Conservation (phyloP, 192 early-diverging fungal genomes). For the Allomyces arbusculus region DNA sequence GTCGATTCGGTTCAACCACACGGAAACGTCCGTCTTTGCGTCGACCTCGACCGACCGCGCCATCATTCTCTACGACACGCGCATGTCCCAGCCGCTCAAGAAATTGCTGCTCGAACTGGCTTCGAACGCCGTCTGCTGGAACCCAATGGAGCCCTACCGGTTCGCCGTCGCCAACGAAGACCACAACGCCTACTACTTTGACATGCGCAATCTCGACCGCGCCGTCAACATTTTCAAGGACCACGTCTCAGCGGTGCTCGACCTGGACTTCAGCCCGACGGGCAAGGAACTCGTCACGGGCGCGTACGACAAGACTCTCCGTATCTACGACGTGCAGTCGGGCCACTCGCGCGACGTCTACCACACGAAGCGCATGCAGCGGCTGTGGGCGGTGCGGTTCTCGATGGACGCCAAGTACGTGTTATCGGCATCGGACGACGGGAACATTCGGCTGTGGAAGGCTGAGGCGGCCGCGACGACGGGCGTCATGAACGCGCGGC, state of each 20-base stretch:
- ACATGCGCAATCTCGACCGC: conserved; percentile 84
- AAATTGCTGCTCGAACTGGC: conserved; percentile 64
- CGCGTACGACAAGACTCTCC: conserved; percentile 81
- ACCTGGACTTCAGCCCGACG: conserved; percentile 94
- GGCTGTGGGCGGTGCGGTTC: conserved; percentile 77
- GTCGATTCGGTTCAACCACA: conserved; percentile 90
- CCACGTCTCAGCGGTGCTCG: conserved; percentile 94
- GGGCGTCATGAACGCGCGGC: conserved; percentile 42
- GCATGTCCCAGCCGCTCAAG: conserved; percentile 65
- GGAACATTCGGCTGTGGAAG: conserved; percentile 94
- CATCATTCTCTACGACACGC: conserved; percentile 81
- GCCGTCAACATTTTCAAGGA: conserved; percentile 79
- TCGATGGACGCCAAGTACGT: conserved; percentile 90
- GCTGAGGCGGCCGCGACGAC: conserved; percentile 65
- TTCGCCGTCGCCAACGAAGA: conserved; percentile 93
- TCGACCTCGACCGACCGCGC: conserved; percentile 86
- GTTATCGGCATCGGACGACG: conserved; percentile 89
- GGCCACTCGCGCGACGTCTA: conserved; percentile 85
- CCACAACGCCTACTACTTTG: conserved; percentile 91
- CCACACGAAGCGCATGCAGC: conserved; percentile 97
- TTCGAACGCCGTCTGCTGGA: conserved; percentile 95
- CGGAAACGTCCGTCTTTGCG: conserved; percentile 79
- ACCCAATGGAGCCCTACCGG: conserved; percentile 96
- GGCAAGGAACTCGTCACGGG: conserved; percentile 90
- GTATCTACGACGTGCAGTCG: conserved; percentile 58